phyloP scores from a whole-genome alignment of 1,139 yeast genomes.

The Pichia sp. region DNA sequence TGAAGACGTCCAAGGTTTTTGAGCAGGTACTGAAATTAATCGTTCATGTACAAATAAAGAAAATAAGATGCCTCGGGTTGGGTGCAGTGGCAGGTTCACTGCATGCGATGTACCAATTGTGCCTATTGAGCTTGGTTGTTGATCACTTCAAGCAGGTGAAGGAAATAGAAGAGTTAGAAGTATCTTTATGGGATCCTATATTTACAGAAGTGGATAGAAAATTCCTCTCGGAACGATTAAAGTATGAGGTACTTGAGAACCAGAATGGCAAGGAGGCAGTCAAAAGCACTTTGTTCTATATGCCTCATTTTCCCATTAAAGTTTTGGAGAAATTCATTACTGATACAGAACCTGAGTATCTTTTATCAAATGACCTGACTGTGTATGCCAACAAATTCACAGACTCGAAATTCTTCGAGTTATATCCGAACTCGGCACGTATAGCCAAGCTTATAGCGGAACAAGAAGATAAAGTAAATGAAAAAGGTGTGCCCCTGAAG shows the following conservation, averaged over 20 bases:
- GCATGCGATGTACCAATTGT: slow-evolving; percentile 29
- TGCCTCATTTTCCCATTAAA: slow-evolving; percentile 52
- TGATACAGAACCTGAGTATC: slow-evolving; percentile 32
- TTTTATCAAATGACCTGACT: slow-evolving; percentile 45
- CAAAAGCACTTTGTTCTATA: slow-evolving; percentile 33
- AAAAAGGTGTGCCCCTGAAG: slow-evolving; percentile 9
- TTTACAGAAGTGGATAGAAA: slow-evolving; percentile 36
- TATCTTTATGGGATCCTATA: slow-evolving; percentile 47
- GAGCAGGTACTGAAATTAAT: background rate
- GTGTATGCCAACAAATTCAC: slow-evolving; percentile 43
- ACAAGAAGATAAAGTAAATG: background rate
- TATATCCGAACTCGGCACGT: slow-evolving; percentile 38
- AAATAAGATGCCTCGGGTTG: slow-evolving; percentile 31
- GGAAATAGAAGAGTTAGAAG: slow-evolving; percentile 1
- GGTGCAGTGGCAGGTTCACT: slow-evolving; percentile 27
- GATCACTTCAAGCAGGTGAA: slow-evolving; percentile 11
- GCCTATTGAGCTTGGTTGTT: slow-evolving; percentile 21
- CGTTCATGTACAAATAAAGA: background rate
- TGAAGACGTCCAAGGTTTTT: background rate
- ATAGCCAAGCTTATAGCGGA: slow-evolving; percentile 16
- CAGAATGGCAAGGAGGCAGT: slow-evolving; percentile 1
- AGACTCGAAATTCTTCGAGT: slow-evolving; percentile 35
- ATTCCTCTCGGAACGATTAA: slow-evolving; percentile 27
- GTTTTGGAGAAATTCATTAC: slow-evolving; percentile 38
- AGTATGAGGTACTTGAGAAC: slow-evolving; percentile 29